Evolutionary conservation across 176 grass and related monocot genomes (phyloP).

Genomic region (Triticum turgidum): DNA sequence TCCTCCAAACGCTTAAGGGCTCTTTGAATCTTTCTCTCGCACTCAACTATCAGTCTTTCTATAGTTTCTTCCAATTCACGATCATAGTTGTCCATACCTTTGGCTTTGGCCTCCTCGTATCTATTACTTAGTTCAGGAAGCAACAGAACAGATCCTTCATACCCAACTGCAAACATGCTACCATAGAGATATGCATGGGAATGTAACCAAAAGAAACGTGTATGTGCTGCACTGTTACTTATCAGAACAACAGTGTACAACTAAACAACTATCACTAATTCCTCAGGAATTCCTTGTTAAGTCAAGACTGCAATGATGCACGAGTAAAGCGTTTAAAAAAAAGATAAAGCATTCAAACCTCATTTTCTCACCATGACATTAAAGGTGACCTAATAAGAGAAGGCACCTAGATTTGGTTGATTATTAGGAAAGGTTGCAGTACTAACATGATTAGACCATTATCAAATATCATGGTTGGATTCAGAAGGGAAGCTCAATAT

Average conservation of each 20-base stretch:
- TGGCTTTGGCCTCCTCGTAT: slow-evolving; percentile 90
- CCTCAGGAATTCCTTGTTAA: neutral
- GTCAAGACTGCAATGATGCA: neutral
- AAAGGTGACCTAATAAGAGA: neutral
- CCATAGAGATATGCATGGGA: neutral
- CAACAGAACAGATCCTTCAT: neutral
- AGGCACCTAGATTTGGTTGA: neutral
- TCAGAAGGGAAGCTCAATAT: neutral
- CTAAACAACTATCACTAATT: neutral
- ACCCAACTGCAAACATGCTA: slow-evolving; percentile 19
- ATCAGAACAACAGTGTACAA: neutral
- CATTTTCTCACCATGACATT: neutral
- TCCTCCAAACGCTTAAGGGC: slow-evolving; percentile 86
- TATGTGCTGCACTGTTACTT: neutral
- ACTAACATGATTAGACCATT: neutral
- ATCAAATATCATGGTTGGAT: neutral
- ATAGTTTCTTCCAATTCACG: slow-evolving; percentile 85
- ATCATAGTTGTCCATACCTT: slow-evolving; percentile 82
- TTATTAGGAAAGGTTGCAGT: slow-evolving; percentile 5
- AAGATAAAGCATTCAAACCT: neutral
- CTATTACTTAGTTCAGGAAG: slow-evolving; percentile 69
- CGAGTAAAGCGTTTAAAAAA: neutral
- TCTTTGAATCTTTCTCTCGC: slow-evolving; percentile 96
- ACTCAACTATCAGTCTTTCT: slow-evolving; percentile 92
- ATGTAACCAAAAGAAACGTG: neutral